A percentile compares a stretch with the other conserved stretches of the same genome.
phyloP scores from a whole-genome alignment of 1,284 basidiomycete genomes.

The Ustilago lituana region DNA sequence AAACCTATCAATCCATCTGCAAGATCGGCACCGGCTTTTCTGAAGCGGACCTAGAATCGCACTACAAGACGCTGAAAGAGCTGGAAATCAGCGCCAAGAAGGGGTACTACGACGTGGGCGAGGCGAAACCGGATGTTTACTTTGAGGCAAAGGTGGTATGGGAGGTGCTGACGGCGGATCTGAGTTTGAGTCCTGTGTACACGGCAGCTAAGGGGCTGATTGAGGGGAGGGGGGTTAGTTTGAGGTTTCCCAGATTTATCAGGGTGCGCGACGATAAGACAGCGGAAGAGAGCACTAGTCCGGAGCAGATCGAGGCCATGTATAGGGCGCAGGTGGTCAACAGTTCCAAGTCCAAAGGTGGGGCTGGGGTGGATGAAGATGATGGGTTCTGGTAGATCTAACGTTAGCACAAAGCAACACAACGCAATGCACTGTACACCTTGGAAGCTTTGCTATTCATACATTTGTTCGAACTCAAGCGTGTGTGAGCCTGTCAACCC shows the following conservation, averaged over 20 bases:
- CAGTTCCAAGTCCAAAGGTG: constrained; percentile 75
- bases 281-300: constrained; percentile 87
- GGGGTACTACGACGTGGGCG: constrained; percentile 74
- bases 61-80: constrained; percentile 82
- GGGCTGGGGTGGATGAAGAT: constrained; percentile 72
- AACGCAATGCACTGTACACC: too few species aligned
- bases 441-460: too few species aligned
- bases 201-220: constrained; percentile 86
- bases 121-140: constrained; percentile 64
- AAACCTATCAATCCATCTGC: constrained; percentile 71
- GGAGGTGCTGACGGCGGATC: constrained; percentile 97
- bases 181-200: constrained; percentile 95
- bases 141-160: constrained; percentile 76
- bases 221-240: constrained; percentile 75
- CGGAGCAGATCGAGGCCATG: constrained; percentile 95
- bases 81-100: constrained; percentile 75
- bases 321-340: constrained; percentile 82
- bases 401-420: too few species aligned
- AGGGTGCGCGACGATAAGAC: constrained; percentile 90
- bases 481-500: constrained; percentile 5
- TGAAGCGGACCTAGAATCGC: constrained; percentile 81
- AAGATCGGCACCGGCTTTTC: constrained; percentile 99
- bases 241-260: constrained; percentile 95
- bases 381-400: constrained; percentile 93
- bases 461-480: too few species aligned